A percentile compares a stretch with the other conserved stretches of the same genome.
These are phyloP conservation scores for Claviceps purpurea DNA, from an alignment of 2,329 filamentous ascomycete species.

Conservation along the genomic window DNA sequence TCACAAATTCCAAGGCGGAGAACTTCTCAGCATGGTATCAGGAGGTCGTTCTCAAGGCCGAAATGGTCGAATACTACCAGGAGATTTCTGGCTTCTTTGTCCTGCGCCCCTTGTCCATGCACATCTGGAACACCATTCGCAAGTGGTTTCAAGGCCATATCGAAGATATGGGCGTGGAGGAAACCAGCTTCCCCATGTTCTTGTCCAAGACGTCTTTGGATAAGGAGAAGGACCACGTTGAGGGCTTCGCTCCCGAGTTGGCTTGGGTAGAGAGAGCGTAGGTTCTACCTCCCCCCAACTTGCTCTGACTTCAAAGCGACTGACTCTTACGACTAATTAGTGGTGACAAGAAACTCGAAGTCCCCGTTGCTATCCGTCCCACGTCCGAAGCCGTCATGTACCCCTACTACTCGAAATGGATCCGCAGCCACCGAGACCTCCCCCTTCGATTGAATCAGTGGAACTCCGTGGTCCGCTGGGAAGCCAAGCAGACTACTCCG, in stretches of 20 bases:
- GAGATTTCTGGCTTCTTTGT: constrained; percentile 97
- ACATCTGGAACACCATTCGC: constrained; percentile 52
- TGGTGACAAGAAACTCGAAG: constrained; percentile 86
- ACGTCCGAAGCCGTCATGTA: constrained; percentile 79
- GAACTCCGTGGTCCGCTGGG: constrained; percentile 90
- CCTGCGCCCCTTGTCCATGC: constrained; percentile 58
- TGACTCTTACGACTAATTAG: constrained; percentile 32
- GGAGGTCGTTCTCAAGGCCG: constrained; percentile 90
- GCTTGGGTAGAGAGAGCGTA: constrained; percentile 79
- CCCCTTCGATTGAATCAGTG: constrained; percentile 93
- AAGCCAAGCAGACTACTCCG: constrained; percentile 81
- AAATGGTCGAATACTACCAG: constrained; percentile 92
- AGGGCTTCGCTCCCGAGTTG: constrained; percentile 92
- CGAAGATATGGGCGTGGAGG: constrained; percentile 82
- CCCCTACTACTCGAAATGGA: constrained; percentile 93
- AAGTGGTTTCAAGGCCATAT: constrained; percentile 62
- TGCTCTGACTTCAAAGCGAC: background rate
- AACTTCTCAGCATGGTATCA: constrained; percentile 96
- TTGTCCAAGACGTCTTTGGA: constrained; percentile 79
- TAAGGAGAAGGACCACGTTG: constrained; percentile 88
- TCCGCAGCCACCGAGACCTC: constrained; percentile 88
- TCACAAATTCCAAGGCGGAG: constrained; percentile 70
- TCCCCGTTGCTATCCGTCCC: constrained; percentile 53
- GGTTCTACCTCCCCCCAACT: constrained; percentile 16
- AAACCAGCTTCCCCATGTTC: constrained; percentile 95